Base-by-base conservation (phyloP, 352 stramenopile species). In the Albugo candida region DNA sequence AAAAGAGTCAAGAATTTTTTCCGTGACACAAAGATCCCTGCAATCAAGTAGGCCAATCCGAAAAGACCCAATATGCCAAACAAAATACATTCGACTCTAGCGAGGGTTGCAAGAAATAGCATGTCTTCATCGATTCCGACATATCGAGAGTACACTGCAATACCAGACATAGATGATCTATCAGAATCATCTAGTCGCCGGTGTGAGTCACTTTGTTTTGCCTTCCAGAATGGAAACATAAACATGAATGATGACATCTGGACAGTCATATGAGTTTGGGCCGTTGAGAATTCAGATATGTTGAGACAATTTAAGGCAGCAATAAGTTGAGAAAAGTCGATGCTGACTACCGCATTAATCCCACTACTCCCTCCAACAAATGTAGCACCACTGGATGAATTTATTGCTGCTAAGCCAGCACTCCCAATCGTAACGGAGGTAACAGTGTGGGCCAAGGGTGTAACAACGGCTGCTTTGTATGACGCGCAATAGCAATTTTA, bases 311-410 rank as follows among this genome's bases (percentile, higher is more conserved):
- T 83, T 41, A 85, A 62, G 13, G 83, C 62, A 35, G 85, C 76
- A 1, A 59, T 65, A 36, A 88, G 85, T 50, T 85, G 72, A 42
- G 70, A 84, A 37, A 88, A 70, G 46, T 88, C 76, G 6, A 88
- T 59, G 4, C 73, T 88, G 21, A 68, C 75, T 19, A 84, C 67
- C n/a, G 67, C 76, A 36, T 79, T 69, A 24, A 68, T 79, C 13
- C 67, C 73, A 13, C 70, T 70, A 31, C 24, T 31, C 24, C 24
- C 24, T 10, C 24, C 24, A 10, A 31, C 24, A 8, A 31, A 3
- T 20, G 61, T 73, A 11, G 67, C 68, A 0, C 70, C 56, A 8
- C 74, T 58, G 1, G 70, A 70, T 8, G 72, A 69, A 31, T 53
- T 57, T 19, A 89, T 65, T 21, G 71, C 74, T n/a, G 70, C 71